A percentile compares a stretch with the other conserved stretches of the same genome.
These are phyloP conservation scores for Candida insectorum DNA, from an alignment of 805 yeast species.

Conservation along the genomic window DNA sequence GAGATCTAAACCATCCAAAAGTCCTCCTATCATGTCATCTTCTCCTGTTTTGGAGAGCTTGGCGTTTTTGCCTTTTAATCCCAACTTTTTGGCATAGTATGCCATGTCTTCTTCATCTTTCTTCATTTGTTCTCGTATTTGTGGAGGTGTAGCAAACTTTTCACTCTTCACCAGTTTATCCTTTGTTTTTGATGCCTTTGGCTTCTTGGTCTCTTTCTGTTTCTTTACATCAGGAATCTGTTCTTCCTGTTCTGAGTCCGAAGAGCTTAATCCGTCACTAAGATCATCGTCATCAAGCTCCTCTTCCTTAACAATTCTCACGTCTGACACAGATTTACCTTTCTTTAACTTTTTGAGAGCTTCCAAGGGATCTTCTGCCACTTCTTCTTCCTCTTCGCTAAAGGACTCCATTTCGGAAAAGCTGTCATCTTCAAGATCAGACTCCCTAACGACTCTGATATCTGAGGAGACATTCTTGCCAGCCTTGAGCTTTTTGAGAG, in stretches of 20 bases:
- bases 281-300: constrained; percentile 20
- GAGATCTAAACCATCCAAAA: constrained; percentile 71
- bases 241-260: constrained; percentile 11
- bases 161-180: constrained; percentile 9
- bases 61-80: constrained; percentile 53
- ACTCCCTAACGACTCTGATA: constrained; percentile 27
- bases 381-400: not conserved
- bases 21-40: constrained; percentile 78
- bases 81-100: constrained; percentile 79
- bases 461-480: constrained; percentile 8
- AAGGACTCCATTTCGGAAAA: constrained; percentile 1
- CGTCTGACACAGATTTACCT: not conserved
- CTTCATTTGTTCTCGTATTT: constrained; percentile 46
- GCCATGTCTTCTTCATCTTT: constrained; percentile 76
- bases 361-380: constrained; percentile 22
- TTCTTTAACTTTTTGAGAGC: constrained; percentile 14
- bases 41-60: constrained; percentile 51
- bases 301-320: constrained; percentile 24
- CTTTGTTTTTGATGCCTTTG: constrained; percentile 9
- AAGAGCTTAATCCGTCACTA: constrained; percentile 4
- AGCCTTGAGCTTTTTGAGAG: constrained; percentile 15
- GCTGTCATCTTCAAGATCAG: constrained; percentile 24
- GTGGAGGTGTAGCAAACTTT: constrained; percentile 22
- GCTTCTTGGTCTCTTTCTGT: constrained; percentile 13
- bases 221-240: constrained; percentile 14